Conservation (phyloP, 2,329 filamentous ascomycete genomes). For the Colletotrichum agaves region DNA sequence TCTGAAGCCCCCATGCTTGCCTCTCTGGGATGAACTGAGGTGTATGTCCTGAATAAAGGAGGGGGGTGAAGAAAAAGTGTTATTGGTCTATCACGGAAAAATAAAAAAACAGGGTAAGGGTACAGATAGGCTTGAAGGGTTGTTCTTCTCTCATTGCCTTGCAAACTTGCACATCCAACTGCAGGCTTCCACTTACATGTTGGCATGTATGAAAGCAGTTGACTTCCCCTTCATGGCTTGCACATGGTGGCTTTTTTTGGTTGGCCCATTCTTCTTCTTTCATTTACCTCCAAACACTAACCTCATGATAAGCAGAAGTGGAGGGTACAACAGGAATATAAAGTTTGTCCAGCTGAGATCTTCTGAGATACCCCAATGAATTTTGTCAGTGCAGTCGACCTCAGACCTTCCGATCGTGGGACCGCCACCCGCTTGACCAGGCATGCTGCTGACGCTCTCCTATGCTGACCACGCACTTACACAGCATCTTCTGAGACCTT, state of each 20-base stretch:
- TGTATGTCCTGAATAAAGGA: conserved; percentile 2
- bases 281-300: neutral
- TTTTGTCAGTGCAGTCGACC: neutral
- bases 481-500: conserved; percentile 9
- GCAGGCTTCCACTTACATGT: conserved; percentile 27
- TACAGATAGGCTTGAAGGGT: neutral
- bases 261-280: neutral
- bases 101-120: neutral
- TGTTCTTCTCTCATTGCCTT: neutral
- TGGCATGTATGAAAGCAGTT: conserved; percentile 22
- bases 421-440: conserved; percentile 5
- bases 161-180: conserved; percentile 16
- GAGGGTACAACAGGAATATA: neutral
- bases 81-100: neutral
- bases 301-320: conserved; percentile 3
- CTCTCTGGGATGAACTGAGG: conserved; percentile 5
- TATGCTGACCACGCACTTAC: conserved; percentile 14
- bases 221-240: conserved; percentile 19
- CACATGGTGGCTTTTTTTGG: conserved; percentile 6
- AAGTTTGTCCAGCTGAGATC: neutral
- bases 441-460: neutral
- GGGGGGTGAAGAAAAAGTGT: neutral
- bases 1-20: neutral
- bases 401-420: conserved; percentile 17
- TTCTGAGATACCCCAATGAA: conserved; percentile 2